phyloP scores from a whole-genome alignment of 2,329 filamentous ascomycete genomes.

The Tolypocladium sp. region DNA sequence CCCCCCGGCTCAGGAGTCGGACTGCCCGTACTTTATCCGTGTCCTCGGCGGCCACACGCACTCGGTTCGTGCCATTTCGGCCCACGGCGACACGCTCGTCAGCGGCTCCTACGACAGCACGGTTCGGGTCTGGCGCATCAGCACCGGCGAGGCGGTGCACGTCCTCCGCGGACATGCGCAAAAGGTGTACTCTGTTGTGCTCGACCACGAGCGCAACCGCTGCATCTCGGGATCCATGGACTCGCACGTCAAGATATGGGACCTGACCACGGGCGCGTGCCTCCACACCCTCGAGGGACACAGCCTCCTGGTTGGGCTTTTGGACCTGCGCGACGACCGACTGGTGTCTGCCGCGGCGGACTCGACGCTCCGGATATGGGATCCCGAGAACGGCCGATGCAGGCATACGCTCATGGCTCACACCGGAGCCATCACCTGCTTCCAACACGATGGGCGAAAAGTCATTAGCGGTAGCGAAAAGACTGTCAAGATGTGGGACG shows the following conservation, averaged over 20 bases:
- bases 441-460: conserved; percentile 94
- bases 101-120: conserved; percentile 95
- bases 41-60: conserved; percentile 80
- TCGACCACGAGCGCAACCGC: conserved; percentile 83
- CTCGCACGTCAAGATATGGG: conserved; percentile 96
- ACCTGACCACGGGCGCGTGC: conserved; percentile 74
- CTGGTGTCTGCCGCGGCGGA: conserved; percentile 94
- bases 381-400: conserved; percentile 85
- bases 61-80: conserved; percentile 92
- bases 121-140: conserved; percentile 95
- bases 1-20: conserved; percentile 61
- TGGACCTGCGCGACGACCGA: conserved; percentile 82
- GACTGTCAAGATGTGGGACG: conserved; percentile 98
- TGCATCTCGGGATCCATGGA: conserved; percentile 99
- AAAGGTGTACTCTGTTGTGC: conserved; percentile 95
- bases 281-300: conserved; percentile 90
- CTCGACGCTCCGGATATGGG: conserved; percentile 92
- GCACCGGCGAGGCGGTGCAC: conserved; percentile 80
- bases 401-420: conserved; percentile 86
- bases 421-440: conserved; percentile 95
- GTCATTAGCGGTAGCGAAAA: conserved; percentile 94
- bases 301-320: conserved; percentile 78
- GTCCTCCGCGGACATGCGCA: conserved; percentile 77
- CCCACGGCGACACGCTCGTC: conserved; percentile 89
- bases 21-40: conserved; percentile 92